Evolutionary conservation across 768 basidiomycete species (phyloP).

Genomic region (Trametopsis cervina): DNA sequence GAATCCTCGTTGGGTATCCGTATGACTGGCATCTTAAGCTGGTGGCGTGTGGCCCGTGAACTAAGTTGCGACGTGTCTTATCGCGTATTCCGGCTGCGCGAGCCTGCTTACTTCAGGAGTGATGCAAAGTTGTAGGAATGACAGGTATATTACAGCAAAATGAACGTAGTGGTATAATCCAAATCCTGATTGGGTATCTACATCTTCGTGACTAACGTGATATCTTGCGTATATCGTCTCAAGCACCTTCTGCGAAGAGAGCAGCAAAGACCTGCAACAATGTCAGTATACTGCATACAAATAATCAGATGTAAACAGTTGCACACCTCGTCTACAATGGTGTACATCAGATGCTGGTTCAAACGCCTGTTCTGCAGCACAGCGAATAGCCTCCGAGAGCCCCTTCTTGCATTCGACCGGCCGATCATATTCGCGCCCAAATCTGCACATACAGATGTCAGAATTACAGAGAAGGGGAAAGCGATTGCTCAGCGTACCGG

Average conservation of each 20-base stretch:
- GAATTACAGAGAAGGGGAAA: background rate
- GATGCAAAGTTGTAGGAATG: too few species aligned
- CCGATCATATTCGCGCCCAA: slow-evolving; percentile 97
- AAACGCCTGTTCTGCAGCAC: slow-evolving; percentile 92
- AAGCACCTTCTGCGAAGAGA: slow-evolving; percentile 6
- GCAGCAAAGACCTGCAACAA: slow-evolving; percentile 6
- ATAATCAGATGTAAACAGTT: background rate
- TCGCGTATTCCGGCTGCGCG: too few species aligned
- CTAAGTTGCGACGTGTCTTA: too few species aligned
- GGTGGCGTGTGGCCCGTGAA: too few species aligned
- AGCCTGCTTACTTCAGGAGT: too few species aligned
- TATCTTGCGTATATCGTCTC: too few species aligned
- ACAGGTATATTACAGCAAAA: background rate
- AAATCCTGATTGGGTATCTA: too few species aligned
- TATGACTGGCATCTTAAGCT: too few species aligned
- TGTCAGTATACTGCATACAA: background rate
- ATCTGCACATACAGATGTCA: slow-evolving; percentile 45
- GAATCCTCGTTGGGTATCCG: too few species aligned
- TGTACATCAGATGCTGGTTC: slow-evolving; percentile 89
- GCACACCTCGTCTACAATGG: slow-evolving; percentile 82
- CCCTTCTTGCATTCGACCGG: slow-evolving; percentile 89
- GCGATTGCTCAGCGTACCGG: slow-evolving; percentile 45
- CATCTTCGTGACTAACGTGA: too few species aligned
- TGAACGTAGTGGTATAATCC: background rate
- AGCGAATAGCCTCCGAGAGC: slow-evolving; percentile 87